phyloP scores from a whole-genome alignment of 1,284 basidiomycete genomes.

The Cryptococcus sp. region DNA sequence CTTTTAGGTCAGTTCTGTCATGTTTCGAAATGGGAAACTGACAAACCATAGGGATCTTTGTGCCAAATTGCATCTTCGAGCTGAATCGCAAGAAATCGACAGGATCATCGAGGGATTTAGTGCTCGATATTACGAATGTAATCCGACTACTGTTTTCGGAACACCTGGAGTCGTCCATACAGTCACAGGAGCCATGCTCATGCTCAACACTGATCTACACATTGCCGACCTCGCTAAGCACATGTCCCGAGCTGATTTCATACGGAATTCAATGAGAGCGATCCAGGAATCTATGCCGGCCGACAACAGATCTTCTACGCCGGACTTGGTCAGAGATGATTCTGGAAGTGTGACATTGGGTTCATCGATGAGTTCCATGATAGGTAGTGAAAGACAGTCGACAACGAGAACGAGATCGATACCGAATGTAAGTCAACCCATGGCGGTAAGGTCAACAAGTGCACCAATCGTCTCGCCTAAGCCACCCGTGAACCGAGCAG shows the following conservation, averaged over 20 bases:
- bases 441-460: slow-evolving; percentile 26
- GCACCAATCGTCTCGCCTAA: slow-evolving; percentile 23
- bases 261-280: slow-evolving; percentile 82
- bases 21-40: not conserved
- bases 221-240: slow-evolving; percentile 81
- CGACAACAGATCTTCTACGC: slow-evolving; percentile 51
- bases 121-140: slow-evolving; percentile 83
- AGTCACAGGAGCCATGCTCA: slow-evolving; percentile 83
- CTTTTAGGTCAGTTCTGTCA: slow-evolving; percentile 65
- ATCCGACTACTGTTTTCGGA: slow-evolving; percentile 72
- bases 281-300: slow-evolving; percentile 53
- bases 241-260: slow-evolving; percentile 93
- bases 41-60: slow-evolving; percentile 68
- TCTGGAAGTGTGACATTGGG: slow-evolving; percentile 8
- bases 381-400: slow-evolving; percentile 15
- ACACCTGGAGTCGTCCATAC: slow-evolving; percentile 85
- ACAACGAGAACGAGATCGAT: slow-evolving; percentile 2
- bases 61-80: slow-evolving; percentile 85
- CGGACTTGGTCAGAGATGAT: slow-evolving; percentile 66
- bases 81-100: slow-evolving; percentile 96
- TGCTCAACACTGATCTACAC: slow-evolving; percentile 96
- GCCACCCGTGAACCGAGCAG: slow-evolving; percentile 1
- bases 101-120: slow-evolving; percentile 90
- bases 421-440: not conserved
- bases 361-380: slow-evolving; percentile 16